Evolutionary conservation across 352 stramenopile genomes (phyloP).

Genomic region (Globisporangium abappressorium): DNA sequence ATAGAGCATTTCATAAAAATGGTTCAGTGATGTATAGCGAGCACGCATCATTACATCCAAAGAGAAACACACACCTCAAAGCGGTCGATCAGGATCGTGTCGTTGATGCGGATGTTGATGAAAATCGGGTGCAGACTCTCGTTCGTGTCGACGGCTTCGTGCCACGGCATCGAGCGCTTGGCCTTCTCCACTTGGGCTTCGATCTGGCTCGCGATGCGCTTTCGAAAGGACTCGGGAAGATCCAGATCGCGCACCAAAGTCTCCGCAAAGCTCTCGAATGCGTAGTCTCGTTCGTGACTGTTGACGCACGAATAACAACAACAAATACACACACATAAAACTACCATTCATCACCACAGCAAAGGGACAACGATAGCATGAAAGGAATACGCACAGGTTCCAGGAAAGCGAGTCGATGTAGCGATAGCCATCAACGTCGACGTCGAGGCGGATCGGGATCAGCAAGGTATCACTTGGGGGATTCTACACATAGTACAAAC

Average conservation of each 20-base stretch:
- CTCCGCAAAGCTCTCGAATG: constrained; percentile 71
- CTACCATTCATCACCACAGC: neutral
- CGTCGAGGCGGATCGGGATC: constrained; percentile 70
- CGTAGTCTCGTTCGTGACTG: constrained; percentile 72
- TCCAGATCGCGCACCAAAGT: constrained; percentile 68
- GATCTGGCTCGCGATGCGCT: constrained; percentile 59
- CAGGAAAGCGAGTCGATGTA: constrained; percentile 83
- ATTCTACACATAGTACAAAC: constrained; percentile 26
- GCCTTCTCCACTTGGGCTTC: constrained; percentile 68
- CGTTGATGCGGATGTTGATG: constrained; percentile 79
- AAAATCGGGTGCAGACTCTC: constrained; percentile 77
- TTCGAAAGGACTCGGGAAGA: constrained; percentile 70
- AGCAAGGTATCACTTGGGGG: constrained; percentile 46
- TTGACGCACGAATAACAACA: neutral
- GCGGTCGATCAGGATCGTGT: constrained; percentile 77
- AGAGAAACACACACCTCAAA: constrained; percentile 42
- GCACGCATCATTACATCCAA: neutral
- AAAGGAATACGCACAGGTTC: constrained; percentile 52
- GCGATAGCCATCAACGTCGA: constrained; percentile 76
- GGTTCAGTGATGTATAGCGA: neutral
- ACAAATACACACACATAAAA: neutral
- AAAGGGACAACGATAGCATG: neutral
- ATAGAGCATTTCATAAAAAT: neutral
- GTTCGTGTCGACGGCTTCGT: constrained; percentile 36
- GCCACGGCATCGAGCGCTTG: constrained; percentile 50